Evolutionary conservation across 139 green algal species (phyloP), one percentile per base, ranked within the genome.

Genomic region (Volvox africanus): DNA sequence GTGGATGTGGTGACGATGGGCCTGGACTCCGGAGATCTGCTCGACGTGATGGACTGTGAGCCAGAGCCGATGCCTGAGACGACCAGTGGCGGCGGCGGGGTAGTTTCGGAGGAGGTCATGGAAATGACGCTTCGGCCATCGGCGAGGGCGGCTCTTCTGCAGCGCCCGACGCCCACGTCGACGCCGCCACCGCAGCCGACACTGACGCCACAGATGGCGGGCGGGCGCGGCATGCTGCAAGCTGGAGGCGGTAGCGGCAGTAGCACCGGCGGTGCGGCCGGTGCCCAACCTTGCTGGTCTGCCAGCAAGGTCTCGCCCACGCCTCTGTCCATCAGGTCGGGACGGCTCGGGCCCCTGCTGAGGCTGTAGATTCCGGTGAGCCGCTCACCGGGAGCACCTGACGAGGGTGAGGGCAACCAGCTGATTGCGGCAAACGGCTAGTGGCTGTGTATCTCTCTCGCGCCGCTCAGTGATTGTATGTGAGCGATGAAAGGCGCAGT

Each of bases 1-100:
- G 86, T 90, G 28, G 86, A 90, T 32, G 86, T 90, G 71, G 86
- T 90, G 50, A 90, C 86, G 36, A 90, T 90, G 86, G 86, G 86
- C 0, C 73, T 90, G 50, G 86, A 90, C 55, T 37, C 19, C 3
- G 86, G 73, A 1, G 50, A 82, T 6, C 73, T 90, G 50, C 30
- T 83, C 20, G 86, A 83, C n/a, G 65, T 30, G 65, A 73, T 73
- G 71, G 69, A 80, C 24, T 44, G 62, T 21, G 65, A 79, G 65
- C 33, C 17, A 0, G 33, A 28, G 65, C 20, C 44, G 17, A 22
- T n/a, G 0, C 62, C 62, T 30, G 81, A 28, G 80, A 28, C 65
- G 65, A 44, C 26, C 32, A 55, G 44, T 14, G 9, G 80, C 55
- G 80, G 80, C 35, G 14, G 36, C 37, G 78, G 76, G 30, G 18